Conservation (phyloP, 2,329 filamentous ascomycete genomes). For the Septoria petroselini region DNA sequence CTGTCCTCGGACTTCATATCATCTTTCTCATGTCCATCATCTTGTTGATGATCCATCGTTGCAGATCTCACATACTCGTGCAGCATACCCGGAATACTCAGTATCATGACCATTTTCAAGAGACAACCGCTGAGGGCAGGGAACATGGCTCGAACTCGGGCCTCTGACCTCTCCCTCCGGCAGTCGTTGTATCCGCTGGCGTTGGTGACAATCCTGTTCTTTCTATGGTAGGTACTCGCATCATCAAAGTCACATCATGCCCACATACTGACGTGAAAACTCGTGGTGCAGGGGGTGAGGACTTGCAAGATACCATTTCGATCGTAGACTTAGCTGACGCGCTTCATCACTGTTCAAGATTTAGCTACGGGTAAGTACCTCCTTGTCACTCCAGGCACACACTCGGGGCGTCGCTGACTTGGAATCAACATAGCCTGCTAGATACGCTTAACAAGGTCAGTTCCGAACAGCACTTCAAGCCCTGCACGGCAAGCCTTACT, state of each 20-base stretch:
- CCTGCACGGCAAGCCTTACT: slow-evolving; percentile 48
- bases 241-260: no score
- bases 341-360: neutral
- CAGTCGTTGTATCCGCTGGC: slow-evolving; percentile 50
- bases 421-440: slow-evolving; percentile 42
- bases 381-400: neutral
- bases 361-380: slow-evolving; percentile 6
- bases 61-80: neutral
- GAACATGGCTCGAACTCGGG: slow-evolving; percentile 22
- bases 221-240: slow-evolving; percentile 53
- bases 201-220: slow-evolving; percentile 64
- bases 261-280: no score
- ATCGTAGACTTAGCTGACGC: no score
- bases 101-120: slow-evolving; percentile 24
- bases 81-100: neutral
- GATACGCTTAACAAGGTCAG: slow-evolving; percentile 50
- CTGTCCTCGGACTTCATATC: no score
- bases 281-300: neutral
- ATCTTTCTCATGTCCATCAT: neutral
- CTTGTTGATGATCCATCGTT: neutral
- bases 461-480: slow-evolving; percentile 32
- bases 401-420: neutral
- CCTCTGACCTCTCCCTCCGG: slow-evolving; percentile 25
- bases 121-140: slow-evolving; percentile 20
- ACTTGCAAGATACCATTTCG: no score